These are phyloP conservation scores for Suhomyces kunorum DNA, from an alignment of 1,139 yeast genomes.

Conservation along the genomic window DNA sequence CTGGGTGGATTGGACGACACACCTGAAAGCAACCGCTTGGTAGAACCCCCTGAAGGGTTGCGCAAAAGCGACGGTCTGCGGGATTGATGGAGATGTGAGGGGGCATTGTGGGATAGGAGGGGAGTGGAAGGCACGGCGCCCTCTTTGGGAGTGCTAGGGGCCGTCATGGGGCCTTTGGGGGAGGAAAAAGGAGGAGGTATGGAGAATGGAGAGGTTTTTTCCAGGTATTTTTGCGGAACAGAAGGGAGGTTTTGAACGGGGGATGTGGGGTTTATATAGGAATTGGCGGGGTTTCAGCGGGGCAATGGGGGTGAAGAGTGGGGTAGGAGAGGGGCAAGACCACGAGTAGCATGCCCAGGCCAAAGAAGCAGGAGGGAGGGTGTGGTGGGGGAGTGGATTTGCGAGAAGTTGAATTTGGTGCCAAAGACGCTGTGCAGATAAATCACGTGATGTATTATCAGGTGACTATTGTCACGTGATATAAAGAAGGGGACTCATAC, in stretches of 20 bases:
- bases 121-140: constrained; percentile 5
- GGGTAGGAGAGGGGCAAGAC: neutral
- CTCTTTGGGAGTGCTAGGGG: constrained; percentile 10
- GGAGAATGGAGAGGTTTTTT: constrained; percentile 2
- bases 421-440: neutral
- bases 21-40: constrained; percentile 5
- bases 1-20: constrained; percentile 1
- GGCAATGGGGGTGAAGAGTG: neutral
- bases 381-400: neutral
- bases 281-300: neutral
- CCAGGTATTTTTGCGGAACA: neutral
- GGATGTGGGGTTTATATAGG: neutral
- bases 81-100: constrained; percentile 9
- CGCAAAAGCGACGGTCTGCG: constrained; percentile 19
- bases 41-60: constrained; percentile 14
- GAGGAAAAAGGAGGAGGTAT: neutral
- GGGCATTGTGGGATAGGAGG: constrained; percentile 3
- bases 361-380: neutral
- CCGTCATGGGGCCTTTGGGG: constrained; percentile 8
- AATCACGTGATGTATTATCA: neutral
- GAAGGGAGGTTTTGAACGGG: no score
- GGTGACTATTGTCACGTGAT: neutral
- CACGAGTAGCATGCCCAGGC: neutral
- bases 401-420: neutral
- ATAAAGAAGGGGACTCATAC: no score